phyloP scores from a whole-genome alignment of 192 early-diverging fungal species.

The Glomus cerebriforme region DNA sequence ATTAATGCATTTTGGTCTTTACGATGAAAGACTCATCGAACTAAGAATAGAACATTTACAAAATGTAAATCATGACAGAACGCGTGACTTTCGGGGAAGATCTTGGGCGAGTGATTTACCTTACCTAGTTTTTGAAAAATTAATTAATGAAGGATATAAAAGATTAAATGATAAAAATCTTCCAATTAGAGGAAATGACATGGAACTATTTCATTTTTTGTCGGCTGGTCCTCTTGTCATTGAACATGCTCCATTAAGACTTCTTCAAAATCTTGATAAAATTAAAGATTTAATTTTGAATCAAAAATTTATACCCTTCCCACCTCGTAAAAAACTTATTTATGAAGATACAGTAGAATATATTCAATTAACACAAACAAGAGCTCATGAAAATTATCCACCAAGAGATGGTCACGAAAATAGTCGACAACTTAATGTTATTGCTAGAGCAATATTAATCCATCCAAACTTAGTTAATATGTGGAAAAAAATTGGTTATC shows the following conservation, averaged over 20 bases:
- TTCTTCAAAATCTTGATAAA: background rate
- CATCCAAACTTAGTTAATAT: background rate
- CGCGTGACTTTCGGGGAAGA: background rate
- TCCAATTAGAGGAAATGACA: slow-evolving; percentile 3
- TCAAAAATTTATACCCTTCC: slow-evolving; percentile 9
- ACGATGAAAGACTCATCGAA: background rate
- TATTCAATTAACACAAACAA: background rate
- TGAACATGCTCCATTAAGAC: background rate
- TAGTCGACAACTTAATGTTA: background rate
- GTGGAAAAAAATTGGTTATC: slow-evolving; percentile 15
- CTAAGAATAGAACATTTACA: background rate
- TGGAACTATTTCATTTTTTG: slow-evolving; percentile 19
- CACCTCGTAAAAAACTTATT: background rate
- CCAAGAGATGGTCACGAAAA: background rate
- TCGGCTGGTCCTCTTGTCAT: background rate
- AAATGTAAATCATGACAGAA: background rate
- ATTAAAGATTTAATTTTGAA: slow-evolving; percentile 6
- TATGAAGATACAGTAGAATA: background rate
- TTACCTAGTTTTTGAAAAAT: background rate
- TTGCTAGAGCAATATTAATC: slow-evolving; percentile 4
- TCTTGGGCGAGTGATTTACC: slow-evolving; percentile 9
- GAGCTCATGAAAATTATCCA: background rate
- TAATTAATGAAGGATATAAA: background rate
- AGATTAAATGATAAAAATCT: background rate
- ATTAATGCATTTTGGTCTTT: background rate